Base-by-base conservation (phyloP, 768 basidiomycete species). In the Calocybe indica region DNA sequence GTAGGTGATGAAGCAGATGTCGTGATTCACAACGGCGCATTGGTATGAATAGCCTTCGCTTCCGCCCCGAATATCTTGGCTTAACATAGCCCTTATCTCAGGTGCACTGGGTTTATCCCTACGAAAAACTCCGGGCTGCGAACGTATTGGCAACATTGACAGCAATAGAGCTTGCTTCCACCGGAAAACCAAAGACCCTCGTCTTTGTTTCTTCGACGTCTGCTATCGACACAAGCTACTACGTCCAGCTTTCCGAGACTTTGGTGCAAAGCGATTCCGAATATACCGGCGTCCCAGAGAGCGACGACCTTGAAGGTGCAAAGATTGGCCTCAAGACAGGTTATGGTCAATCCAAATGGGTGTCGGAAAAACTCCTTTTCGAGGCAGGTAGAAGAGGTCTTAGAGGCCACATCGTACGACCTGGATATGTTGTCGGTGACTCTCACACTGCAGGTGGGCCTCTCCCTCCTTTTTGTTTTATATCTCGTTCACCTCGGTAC, bases 61-160 rank as follows among this genome's bases (percentile, higher is more conserved):
- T 41, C 36, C 12, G 36, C 46, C 46, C 4, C 22, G 22, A 22
- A 22, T 22, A 22, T 22, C 22, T 1, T 22, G 2, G 22, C 22
- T 4, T 22, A 22, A 22, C 22, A 22, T 22, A 22, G 22, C 12
- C 33, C 9, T 2, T 13, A 32, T 30, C 22, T 31, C 58, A 92
- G 91, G 92, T 98, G 10, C 96, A 99, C 60, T 99, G 96, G 96
- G 91, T 99, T 2, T 99, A 96, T 64, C 92, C 93, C 0, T 99
- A 99, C 67, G 86, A 94, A 62, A 92, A 84, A 62, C 75, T 99
- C 8, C 88, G 94, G 6, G 75, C 85, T 0, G 80, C 94, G 10
- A 99, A 99, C 64, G 96, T 98, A n/a, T 59, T 94, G 8, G 85
- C 88, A 0, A 99, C 96, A 5, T 60, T 99, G 48, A 86, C 88